Evolutionary conservation across 139 green algal genomes (phyloP).

Genomic region (Astrephomene gubernaculifera): DNA sequence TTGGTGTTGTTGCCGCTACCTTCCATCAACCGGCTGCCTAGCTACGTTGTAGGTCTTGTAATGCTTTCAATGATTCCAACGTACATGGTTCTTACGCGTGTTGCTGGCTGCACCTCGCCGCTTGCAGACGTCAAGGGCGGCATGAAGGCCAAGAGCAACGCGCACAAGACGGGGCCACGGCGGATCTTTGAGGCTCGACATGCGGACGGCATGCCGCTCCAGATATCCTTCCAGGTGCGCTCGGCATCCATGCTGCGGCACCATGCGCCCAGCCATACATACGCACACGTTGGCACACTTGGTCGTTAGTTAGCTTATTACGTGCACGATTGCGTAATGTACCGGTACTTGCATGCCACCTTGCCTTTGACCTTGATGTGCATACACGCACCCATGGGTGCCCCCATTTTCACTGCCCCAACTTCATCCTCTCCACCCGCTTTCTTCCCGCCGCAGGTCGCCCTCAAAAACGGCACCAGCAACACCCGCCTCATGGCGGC

Average conservation of each 20-base stretch:
- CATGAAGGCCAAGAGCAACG: constrained; percentile 39
- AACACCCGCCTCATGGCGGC: constrained; percentile 17
- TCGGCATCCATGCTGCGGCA: too few species aligned
- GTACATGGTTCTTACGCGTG: too few species aligned
- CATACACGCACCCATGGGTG: neutral
- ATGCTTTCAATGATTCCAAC: too few species aligned
- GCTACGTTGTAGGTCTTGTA: too few species aligned
- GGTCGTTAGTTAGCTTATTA: too few species aligned
- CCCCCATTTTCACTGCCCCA: neutral
- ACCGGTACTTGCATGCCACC: too few species aligned
- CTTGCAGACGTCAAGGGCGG: constrained; percentile 45
- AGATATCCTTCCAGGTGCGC: constrained; percentile 47
- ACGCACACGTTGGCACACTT: too few species aligned
- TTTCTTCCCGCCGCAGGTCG: constrained; percentile 33
- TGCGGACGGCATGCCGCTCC: constrained; percentile 43
- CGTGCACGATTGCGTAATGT: too few species aligned
- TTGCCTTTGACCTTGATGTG: too few species aligned
- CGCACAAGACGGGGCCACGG: constrained; percentile 41
- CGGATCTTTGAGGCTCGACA: constrained; percentile 21
- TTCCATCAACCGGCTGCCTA: too few species aligned
- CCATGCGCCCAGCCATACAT: too few species aligned
- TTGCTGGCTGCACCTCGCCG: neutral
- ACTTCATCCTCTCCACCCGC: neutral
- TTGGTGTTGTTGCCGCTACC: too few species aligned
- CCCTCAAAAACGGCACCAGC: constrained; percentile 48